phyloP scores from a whole-genome alignment of 305 asterid species.

The Fraxinus dipetala region DNA sequence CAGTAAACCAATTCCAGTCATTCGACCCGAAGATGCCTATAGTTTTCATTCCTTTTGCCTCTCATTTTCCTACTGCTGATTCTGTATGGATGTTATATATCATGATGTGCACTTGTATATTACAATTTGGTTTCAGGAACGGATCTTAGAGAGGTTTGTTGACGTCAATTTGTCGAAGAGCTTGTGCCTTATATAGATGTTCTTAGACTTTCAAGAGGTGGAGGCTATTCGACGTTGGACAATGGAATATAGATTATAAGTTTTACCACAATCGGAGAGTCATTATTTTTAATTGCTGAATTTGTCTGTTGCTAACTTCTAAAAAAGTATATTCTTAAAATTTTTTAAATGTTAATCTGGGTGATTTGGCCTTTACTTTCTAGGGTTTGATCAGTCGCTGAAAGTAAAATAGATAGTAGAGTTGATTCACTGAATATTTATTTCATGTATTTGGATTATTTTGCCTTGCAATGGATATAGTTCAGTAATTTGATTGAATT shows the following conservation, averaged over 20 bases:
- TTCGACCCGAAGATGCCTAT: neutral
- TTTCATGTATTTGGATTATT: slow-evolving; percentile 20
- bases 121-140: neutral
- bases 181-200: neutral
- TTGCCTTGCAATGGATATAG: neutral
- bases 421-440: slow-evolving; percentile 13
- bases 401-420: neutral
- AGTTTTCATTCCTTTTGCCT: neutral
- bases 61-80: neutral
- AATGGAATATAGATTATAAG: neutral
- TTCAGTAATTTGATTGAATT: neutral
- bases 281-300: neutral
- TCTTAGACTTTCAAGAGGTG: neutral
- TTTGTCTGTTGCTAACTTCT: neutral
- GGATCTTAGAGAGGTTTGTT: neutral
- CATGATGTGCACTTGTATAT: neutral
- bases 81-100: neutral
- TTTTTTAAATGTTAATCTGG: neutral
- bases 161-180: neutral
- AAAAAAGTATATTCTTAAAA: neutral
- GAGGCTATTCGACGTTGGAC: neutral
- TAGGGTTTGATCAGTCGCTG: neutral
- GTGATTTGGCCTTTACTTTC: neutral
- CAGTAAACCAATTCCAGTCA: neutral
- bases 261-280: neutral